These are phyloP conservation scores for Combretum micranthum DNA, from an alignment of 345 rosid species.

Conservation along the genomic window DNA sequence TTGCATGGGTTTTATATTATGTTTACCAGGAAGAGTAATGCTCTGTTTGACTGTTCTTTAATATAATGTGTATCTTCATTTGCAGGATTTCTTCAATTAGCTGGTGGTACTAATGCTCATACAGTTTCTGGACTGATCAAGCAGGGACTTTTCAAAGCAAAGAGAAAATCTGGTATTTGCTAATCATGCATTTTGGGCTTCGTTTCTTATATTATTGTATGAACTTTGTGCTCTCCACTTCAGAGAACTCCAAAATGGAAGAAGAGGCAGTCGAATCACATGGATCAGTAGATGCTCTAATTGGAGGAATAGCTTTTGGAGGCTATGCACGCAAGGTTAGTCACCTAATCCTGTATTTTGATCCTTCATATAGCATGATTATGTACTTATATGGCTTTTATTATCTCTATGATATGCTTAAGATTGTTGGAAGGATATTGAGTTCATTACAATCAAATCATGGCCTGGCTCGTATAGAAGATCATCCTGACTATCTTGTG, in stretches of 20 bases:
- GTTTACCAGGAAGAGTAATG: too few species aligned
- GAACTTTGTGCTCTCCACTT: neutral
- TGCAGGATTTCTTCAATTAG: constrained; percentile 54
- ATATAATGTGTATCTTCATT: neutral
- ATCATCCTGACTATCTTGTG: constrained; percentile 36
- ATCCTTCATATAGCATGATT: neutral
- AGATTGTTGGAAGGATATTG: constrained; percentile 56
- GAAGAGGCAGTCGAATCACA: constrained; percentile 1
- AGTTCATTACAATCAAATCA: constrained; percentile 32
- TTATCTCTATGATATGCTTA: neutral
- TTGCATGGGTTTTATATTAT: neutral
- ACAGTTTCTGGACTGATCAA: constrained; percentile 39
- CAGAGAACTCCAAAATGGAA: constrained; percentile 12
- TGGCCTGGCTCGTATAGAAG: constrained; percentile 31
- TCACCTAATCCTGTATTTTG: neutral
- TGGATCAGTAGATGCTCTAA: constrained; percentile 14
- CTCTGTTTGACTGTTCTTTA: neutral
- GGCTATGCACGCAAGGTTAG: constrained; percentile 55
- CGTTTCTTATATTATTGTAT: neutral
- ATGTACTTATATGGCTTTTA: too few species aligned
- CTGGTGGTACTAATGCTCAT: constrained; percentile 54
- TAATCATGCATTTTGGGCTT: neutral
- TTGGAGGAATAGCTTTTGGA: constrained; percentile 54
- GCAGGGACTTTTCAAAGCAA: constrained; percentile 35
- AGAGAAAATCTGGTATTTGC: constrained; percentile 16